phyloP scores from a whole-genome alignment of 2,329 filamentous ascomycete genomes.

The Neodidymelliopsis sp. region DNA sequence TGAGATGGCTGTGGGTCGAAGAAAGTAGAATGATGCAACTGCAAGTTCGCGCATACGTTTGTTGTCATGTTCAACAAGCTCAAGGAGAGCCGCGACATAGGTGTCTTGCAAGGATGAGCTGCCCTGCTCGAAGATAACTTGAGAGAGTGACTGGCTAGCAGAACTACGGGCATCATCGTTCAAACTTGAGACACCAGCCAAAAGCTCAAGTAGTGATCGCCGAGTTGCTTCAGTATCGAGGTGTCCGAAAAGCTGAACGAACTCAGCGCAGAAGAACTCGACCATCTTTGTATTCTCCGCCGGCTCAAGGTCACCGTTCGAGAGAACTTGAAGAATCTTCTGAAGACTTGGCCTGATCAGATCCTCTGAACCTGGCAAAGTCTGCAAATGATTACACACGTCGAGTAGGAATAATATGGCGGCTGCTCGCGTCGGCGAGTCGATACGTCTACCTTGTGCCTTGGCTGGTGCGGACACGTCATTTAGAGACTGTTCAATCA shows the following conservation, averaged over 20 bases:
- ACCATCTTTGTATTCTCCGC: conserved; percentile 27
- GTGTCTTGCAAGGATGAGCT: conserved; percentile 27
- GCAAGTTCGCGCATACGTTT: conserved; percentile 18
- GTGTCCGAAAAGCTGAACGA: conserved; percentile 32
- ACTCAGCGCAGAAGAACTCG: conserved; percentile 39
- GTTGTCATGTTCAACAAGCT: conserved; percentile 19
- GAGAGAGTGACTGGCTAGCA: conserved; percentile 28
- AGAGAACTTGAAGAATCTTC: conserved; percentile 34
- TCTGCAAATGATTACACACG: conserved; percentile 33
- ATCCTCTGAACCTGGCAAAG: conserved; percentile 30
- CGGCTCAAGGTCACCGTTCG: conserved; percentile 19
- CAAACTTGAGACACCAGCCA: conserved; percentile 27
- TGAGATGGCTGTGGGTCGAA: conserved; percentile 35
- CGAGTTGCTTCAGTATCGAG: conserved; percentile 25
- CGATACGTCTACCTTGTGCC: conserved; percentile 14
- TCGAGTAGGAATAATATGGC: conserved; percentile 40
- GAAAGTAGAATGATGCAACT: conserved; percentile 30
- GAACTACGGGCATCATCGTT: conserved; percentile 9
- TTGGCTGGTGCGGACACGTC: conserved; percentile 27
- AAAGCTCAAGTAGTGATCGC: conserved; percentile 26
- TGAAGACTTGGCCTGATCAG: conserved; percentile 28
- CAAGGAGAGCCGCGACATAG: conserved; percentile 30
- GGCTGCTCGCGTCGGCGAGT: conserved; percentile 29
- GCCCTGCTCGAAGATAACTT: conserved; percentile 31
- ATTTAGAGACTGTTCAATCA: conserved; percentile 36